These are phyloP conservation scores for Rhizoclosmatium globosum DNA, from an alignment of 192 early-diverging fungal genomes.

Conservation along the genomic window DNA sequence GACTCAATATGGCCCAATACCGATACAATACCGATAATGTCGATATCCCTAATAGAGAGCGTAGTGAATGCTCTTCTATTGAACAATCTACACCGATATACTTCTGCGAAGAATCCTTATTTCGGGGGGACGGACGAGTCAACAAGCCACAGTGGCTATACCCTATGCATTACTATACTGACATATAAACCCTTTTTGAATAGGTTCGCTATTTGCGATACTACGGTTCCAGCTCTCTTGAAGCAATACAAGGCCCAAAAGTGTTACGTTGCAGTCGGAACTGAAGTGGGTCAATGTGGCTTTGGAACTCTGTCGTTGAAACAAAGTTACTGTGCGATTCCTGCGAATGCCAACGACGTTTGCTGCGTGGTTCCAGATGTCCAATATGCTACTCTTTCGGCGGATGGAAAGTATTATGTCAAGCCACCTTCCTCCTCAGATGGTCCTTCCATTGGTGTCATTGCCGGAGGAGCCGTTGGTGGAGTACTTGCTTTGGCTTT, in stretches of 20 bases:
- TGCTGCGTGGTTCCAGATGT: conserved; percentile 24
- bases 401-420: neutral
- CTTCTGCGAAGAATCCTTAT: no score
- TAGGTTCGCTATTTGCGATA: neutral
- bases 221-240: neutral
- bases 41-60: no score
- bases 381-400: neutral
- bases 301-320: neutral
- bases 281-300: neutral
- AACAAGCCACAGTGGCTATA: no score
- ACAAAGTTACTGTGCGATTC: neutral
- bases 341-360: neutral
- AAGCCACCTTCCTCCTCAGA: neutral
- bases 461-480: conserved; percentile 18
- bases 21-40: no score
- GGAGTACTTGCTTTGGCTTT: neutral
- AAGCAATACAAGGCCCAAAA: neutral
- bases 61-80: no score
- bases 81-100: no score
- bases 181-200: no score
- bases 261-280: neutral
- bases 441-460: neutral
- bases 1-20: no score
- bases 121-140: no score
- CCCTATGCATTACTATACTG: no score